Evolutionary conservation across 2,329 filamentous ascomycete genomes (phyloP).

Genomic region (Tolypocladium amazonense): DNA sequence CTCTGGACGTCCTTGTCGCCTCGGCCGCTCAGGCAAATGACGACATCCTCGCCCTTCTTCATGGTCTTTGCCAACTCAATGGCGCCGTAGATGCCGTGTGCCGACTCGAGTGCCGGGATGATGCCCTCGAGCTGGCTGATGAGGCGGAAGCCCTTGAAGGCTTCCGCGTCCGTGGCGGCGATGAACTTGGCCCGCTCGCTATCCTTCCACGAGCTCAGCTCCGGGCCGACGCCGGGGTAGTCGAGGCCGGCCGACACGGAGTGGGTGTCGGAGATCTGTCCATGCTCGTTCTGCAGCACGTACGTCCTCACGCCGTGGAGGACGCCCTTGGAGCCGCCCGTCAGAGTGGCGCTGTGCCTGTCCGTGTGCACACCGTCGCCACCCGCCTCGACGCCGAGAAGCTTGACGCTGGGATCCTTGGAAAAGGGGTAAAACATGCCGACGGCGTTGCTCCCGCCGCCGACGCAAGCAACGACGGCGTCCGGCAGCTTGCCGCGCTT

Average conservation of each 20-base stretch:
- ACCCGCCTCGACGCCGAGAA: slow-evolving; percentile 89
- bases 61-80: slow-evolving; percentile 88
- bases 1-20: slow-evolving; percentile 99
- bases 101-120: slow-evolving; percentile 88
- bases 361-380: slow-evolving; percentile 83
- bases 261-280: slow-evolving; percentile 91
- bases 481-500: slow-evolving; percentile 84
- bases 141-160: slow-evolving; percentile 76
- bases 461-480: slow-evolving; percentile 92
- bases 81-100: slow-evolving; percentile 84
- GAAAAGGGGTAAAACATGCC: slow-evolving; percentile 99
- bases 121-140: slow-evolving; percentile 88
- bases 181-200: slow-evolving; percentile 76
- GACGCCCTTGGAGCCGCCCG: slow-evolving; percentile 80
- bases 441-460: slow-evolving; percentile 86
- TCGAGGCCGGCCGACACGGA: slow-evolving; percentile 94
- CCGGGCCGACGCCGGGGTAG: slow-evolving; percentile 93
- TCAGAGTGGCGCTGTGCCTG: slow-evolving; percentile 79
- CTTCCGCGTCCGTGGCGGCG: slow-evolving; percentile 83
- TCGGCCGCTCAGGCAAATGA: slow-evolving; percentile 85
- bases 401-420: slow-evolving; percentile 72
- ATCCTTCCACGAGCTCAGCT: slow-evolving; percentile 90
- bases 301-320: slow-evolving; percentile 95
- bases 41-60: slow-evolving; percentile 77
- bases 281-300: slow-evolving; percentile 82